Evolutionary conservation across 768 basidiomycete species (phyloP).

Genomic region (Gloeophyllum trabeum): DNA sequence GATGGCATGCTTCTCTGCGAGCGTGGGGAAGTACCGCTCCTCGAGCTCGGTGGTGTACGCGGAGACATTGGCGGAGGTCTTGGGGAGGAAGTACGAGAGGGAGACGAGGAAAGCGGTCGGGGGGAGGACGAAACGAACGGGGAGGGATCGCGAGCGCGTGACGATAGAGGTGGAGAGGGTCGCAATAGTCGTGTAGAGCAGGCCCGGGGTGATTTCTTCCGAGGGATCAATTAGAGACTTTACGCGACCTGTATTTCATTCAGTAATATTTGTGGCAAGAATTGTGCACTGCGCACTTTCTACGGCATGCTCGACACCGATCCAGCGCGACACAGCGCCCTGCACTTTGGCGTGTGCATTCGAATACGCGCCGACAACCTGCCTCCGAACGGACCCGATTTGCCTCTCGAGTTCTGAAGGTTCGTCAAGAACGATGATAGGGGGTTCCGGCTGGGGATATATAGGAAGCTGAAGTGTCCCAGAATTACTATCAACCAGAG

Average conservation of each 20-base stretch:
- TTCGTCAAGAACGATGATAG: conserved; percentile 61
- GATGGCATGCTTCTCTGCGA: conserved; percentile 59
- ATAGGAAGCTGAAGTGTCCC: conserved; percentile 56
- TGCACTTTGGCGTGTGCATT: conserved; percentile 61
- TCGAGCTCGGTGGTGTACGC: conserved; percentile 61
- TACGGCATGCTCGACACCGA: conserved; percentile 72
- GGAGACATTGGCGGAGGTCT: conserved; percentile 61
- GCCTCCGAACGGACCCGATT: conserved; percentile 60
- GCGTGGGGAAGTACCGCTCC: conserved; percentile 50
- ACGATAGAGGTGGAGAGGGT: conserved; percentile 84
- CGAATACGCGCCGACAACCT: conserved; percentile 40
- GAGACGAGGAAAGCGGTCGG: conserved; percentile 62
- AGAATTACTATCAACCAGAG: background rate
- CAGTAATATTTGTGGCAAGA: background rate
- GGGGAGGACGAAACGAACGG: conserved; percentile 64
- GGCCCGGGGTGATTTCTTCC: conserved; percentile 80
- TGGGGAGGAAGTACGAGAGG: conserved; percentile 77
- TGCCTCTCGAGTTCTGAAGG: conserved; percentile 67
- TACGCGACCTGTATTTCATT: conserved; percentile 46
- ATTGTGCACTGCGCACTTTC: conserved; percentile 43
- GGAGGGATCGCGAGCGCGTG: conserved; percentile 63
- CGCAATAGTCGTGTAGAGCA: conserved; percentile 83
- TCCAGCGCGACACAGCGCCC: conserved; percentile 68
- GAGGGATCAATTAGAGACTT: conserved; percentile 72
- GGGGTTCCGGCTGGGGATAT: conserved; percentile 53